Conservation (phyloP, 2,329 filamentous ascomycete genomes). For the Eutypa lata region DNA sequence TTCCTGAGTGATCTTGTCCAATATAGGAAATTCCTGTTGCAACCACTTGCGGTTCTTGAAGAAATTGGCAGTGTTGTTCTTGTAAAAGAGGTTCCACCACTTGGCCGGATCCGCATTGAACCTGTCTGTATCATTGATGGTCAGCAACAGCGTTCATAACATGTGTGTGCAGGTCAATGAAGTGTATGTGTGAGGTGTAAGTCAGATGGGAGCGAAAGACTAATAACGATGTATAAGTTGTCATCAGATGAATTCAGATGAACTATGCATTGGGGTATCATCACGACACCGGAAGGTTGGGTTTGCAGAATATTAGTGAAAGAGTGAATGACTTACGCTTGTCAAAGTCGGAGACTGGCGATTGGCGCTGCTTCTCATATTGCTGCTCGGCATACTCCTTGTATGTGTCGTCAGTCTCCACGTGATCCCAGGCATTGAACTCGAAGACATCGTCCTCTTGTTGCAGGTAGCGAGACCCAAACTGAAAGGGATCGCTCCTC, state of each 20-base stretch:
- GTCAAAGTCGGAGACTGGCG: constrained; percentile 91
- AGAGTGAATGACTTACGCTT: constrained; percentile 56
- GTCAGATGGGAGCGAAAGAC: constrained; percentile 77
- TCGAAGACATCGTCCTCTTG: constrained; percentile 88
- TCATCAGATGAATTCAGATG: constrained; percentile 67
- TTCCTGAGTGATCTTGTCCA: constrained; percentile 70
- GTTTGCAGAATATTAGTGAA: neutral
- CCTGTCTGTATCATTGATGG: constrained; percentile 50
- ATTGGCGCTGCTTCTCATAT: constrained; percentile 77
- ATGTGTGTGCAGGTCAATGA: constrained; percentile 5
- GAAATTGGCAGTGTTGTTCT: constrained; percentile 95
- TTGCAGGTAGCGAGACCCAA: constrained; percentile 82
- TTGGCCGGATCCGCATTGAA: constrained; percentile 90
- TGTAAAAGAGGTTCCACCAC: constrained; percentile 98
- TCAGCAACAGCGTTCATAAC: constrained; percentile 34
- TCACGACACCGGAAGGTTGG: constrained; percentile 43
- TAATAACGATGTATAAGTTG: constrained; percentile 44
- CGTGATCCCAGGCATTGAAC: constrained; percentile 99
- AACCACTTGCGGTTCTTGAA: constrained; percentile 99
- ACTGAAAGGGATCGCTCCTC: constrained; percentile 88
- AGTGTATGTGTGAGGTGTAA: constrained; percentile 16
- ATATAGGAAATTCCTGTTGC: constrained; percentile 87
- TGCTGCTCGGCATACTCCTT: constrained; percentile 81
- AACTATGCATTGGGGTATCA: constrained; percentile 66
- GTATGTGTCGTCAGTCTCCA: constrained; percentile 87